phyloP scores from a whole-genome alignment of 2,329 filamentous ascomycete species.

The Colletotrichum eremochloae region DNA sequence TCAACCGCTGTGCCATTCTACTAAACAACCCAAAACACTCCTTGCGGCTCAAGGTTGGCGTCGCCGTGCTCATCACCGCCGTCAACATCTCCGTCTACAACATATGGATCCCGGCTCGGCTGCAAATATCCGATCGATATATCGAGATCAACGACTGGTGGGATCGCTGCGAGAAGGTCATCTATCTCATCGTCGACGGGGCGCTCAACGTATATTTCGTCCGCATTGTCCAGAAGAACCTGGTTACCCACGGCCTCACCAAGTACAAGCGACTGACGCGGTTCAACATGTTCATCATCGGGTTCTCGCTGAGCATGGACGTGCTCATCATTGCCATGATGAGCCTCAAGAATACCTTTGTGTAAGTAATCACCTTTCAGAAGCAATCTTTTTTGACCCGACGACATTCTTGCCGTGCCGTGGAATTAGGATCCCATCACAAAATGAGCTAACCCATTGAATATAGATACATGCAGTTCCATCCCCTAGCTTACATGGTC shows the following conservation, averaged over 20 bases:
- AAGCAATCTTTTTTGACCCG: background rate
- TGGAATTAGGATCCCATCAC: background rate
- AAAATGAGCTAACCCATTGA: conserved; percentile 39
- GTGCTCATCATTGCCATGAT: conserved; percentile 57
- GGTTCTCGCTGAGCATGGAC: conserved; percentile 60
- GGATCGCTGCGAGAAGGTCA: conserved; percentile 66
- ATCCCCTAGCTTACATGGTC: conserved; percentile 64
- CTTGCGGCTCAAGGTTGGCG: conserved; percentile 57
- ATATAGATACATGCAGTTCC: conserved; percentile 61
- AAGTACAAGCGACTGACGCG: conserved; percentile 59
- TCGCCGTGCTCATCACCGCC: conserved; percentile 59
- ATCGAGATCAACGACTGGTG: conserved; percentile 63
- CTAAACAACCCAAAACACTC: conserved; percentile 55
- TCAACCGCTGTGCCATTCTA: conserved; percentile 64
- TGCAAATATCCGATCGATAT: conserved; percentile 57
- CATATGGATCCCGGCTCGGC: conserved; percentile 67
- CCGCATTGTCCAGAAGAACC: conserved; percentile 39
- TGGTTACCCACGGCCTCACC: conserved; percentile 51
- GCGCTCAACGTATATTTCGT: conserved; percentile 66
- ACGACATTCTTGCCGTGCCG: background rate
- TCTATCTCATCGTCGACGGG: conserved; percentile 64
- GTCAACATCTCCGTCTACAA: conserved; percentile 66
- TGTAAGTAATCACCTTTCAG: conserved; percentile 45
- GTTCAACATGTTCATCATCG: conserved; percentile 61
- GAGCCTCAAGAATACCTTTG: conserved; percentile 58